Conservation (phyloP, 345 rosid species). For the Syzygium aromaticum region DNA sequence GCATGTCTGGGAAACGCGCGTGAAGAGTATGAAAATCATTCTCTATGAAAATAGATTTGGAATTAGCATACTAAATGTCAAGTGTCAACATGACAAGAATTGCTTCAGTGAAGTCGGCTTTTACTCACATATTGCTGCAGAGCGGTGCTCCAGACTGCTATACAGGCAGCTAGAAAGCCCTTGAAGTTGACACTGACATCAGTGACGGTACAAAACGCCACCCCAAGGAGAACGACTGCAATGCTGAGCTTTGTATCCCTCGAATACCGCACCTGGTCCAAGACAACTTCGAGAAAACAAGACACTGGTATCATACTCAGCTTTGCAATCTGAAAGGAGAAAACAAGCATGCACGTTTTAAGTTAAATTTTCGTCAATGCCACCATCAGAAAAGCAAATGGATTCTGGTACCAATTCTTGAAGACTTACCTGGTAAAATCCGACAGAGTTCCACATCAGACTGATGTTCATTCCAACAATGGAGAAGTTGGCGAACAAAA, state of each 20-base stretch:
- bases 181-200: constrained; percentile 93
- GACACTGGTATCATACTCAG: constrained; percentile 98
- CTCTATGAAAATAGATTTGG: background rate
- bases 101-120: background rate
- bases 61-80: background rate
- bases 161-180: constrained; percentile 83
- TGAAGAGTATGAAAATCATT: background rate
- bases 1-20: background rate
- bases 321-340: constrained; percentile 74
- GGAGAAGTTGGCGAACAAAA: constrained; percentile 90
- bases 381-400: background rate
- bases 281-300: constrained; percentile 82
- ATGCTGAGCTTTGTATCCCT: constrained; percentile 99
- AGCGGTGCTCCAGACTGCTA: constrained; percentile 98
- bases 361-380: background rate
- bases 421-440: constrained; percentile 84
- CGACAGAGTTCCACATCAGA: constrained; percentile 99
- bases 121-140: constrained; percentile 93
- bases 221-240: constrained; percentile 80
- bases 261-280: constrained; percentile 89
- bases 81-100: background rate
- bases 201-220: constrained; percentile 96
- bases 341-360: background rate
- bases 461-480: constrained; percentile 99
- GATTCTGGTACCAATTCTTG: background rate